A percentile compares a stretch with the other conserved stretches of the same genome.
These are phyloP conservation scores for Trichophaea hybrida DNA, from an alignment of 2,329 filamentous ascomycete species.

Conservation along the genomic window DNA sequence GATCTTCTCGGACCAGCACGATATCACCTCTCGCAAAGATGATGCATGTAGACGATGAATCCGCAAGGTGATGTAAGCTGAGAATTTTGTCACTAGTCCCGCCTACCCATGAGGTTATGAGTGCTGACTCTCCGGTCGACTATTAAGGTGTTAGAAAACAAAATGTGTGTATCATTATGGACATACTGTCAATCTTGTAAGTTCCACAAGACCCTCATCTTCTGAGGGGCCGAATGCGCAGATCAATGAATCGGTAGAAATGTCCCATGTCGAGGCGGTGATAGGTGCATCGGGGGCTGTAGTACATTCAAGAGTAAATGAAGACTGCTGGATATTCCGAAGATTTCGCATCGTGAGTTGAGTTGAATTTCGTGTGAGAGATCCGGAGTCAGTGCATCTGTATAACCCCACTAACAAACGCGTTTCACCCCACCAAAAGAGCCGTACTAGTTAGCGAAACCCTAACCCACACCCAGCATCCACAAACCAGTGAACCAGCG, in stretches of 20 bases:
- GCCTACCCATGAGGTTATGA: slow-evolving; percentile 26
- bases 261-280: slow-evolving; percentile 75
- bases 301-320: slow-evolving; percentile 20
- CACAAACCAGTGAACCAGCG: no score
- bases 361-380: no score
- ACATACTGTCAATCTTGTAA: slow-evolving; percentile 38
- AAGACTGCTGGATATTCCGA: slow-evolving; percentile 20
- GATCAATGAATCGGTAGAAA: slow-evolving; percentile 59
- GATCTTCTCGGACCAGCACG: slow-evolving; percentile 62
- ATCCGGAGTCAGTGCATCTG: no score
- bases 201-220: slow-evolving; percentile 55
- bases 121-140: neutral
- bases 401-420: no score
- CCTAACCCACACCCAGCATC: no score
- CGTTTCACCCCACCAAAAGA: no score
- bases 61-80: neutral
- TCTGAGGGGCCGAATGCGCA: slow-evolving; percentile 71
- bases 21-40: slow-evolving; percentile 86
- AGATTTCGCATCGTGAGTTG: slow-evolving; percentile 25
- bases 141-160: neutral
- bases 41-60: slow-evolving; percentile 41
- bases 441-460: no score
- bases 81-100: slow-evolving; percentile 29
- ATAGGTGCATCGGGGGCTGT: slow-evolving; percentile 42
- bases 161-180: neutral